Evolutionary conservation across 441 rosid genomes (phyloP).

Genomic region (Populus hybrid): DNA sequence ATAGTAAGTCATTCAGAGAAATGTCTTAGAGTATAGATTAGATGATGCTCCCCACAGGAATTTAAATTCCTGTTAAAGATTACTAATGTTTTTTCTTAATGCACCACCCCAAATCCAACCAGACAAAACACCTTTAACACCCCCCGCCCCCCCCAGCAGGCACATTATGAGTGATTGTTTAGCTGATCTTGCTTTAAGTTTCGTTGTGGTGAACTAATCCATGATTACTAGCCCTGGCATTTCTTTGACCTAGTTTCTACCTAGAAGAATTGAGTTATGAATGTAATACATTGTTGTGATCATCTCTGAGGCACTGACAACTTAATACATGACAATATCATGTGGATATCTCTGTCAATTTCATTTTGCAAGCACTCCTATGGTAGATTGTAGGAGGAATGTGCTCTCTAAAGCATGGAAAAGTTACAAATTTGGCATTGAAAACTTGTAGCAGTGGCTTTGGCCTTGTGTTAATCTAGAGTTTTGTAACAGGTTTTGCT

Average conservation of each 20-base stretch:
- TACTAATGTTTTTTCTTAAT: no score
- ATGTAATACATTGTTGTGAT: not conserved
- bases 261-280: not conserved
- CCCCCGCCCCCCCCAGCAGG: not conserved
- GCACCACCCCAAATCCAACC: no score
- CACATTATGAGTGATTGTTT: not conserved
- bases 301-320: not conserved
- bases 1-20: not conserved
- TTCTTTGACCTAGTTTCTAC: not conserved
- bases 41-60: not conserved
- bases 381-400: not conserved
- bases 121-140: no score
- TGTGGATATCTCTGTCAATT: not conserved
- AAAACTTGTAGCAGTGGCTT: not conserved
- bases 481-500: not conserved
- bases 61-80: not conserved
- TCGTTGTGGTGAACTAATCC: not conserved
- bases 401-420: not conserved
- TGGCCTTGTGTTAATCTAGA: not conserved
- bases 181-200: not conserved
- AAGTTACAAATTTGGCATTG: not conserved
- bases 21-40: not conserved
- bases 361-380: not conserved
- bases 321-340: not conserved
- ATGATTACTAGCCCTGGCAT: not conserved